Base-by-base conservation (phyloP, 176 grass and related monocot species). In the Themeda triandra region DNA sequence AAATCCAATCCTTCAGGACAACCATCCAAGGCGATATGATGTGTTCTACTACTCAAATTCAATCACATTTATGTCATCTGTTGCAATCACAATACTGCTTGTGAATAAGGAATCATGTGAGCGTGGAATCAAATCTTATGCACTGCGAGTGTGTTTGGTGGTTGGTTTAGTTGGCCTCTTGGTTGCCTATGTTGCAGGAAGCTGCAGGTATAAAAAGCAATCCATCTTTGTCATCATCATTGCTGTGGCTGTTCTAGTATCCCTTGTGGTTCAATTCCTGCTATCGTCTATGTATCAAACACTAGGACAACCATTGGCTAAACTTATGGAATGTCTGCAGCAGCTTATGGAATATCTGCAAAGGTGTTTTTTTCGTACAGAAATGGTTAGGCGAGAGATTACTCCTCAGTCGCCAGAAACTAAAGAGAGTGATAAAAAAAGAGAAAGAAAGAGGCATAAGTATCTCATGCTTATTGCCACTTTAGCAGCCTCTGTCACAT, bases 391-490 rank as follows among this genome's bases (percentile, higher is more conserved):
- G 17, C 19, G 6, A n/a, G 13, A 19, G 69, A 56, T 24, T 53
- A 37, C 13, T 28, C 5, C 62, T 0, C 0, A 69, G 4, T 12
- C 29, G 4, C 31, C 0, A 1, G 64, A 69, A 54, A 24, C 7
- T 31, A 41, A 54, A 59, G 23, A 72, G 28, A 0, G 0, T 2
- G 24, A 9, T 8, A 51, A 63, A 59, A 73, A 82, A 65, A 24
- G 3, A 23, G 14, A 9, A 13, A 86, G 77, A 13, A 89, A 86
- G 54, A 82, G 88, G 29, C 79, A 90, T 24, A 90, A 86, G 28
- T 86, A 82, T 69, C 37, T 91, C 18, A 91, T 91, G 92, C 86
- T 91, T 41, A 79, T 90, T 73, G 88, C 88, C 8, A 83, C 33
- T 64, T 73, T 93, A 63, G 87, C 78, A 49, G 88, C 88, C 44